Evolutionary conservation across 352 stramenopile species (phyloP), one percentile per base, ranked within the genome.

Genomic region (Globisporangium irregulare): DNA sequence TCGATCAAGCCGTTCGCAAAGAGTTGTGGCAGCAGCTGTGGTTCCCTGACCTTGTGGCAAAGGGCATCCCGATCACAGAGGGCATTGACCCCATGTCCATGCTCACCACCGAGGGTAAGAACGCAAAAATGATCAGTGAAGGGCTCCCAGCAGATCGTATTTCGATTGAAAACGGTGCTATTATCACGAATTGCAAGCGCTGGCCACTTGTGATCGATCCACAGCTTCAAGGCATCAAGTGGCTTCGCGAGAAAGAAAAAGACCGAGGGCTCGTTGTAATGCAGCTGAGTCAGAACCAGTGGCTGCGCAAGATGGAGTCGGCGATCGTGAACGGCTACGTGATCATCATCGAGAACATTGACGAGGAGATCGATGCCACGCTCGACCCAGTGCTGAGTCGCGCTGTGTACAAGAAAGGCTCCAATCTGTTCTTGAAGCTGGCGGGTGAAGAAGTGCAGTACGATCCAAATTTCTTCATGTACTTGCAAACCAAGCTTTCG

Each of bases 191-290:
- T 59, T 99, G 95, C 75, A 98, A 99, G 73, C 90, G 97, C 6
- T 99, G 97, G 97, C 97, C 96, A 14, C 73, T 99, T 27, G 92
- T 99, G 48, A 99, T 99, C 62, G 97, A 99, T 73, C 97, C 97
- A 64, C 97, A 99, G 74, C 73, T 97, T 20, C 97, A 99, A 78
- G 97, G 95, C 6, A 99, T 99, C 79, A 99, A 99, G 72, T 99
- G 97, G 97, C 89, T 99, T 18, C 87, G 89, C 50, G 87, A 94
- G 61, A 98, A 98, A 67, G 94, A 99, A 73, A 97, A 98, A 68
- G 87, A 94, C 54, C 87, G 94, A 22, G 83, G 93, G 0, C 74
- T 99, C 0, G 74, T 97, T 18, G 94, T 98, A 51, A 87, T 99
- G 70, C 96, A 99, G 63, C 68, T 99, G 22, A 98, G 90, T 4